A percentile compares a stretch with the other conserved stretches of the same genome.
phyloP scores from a whole-genome alignment of 176 grass and related monocot genomes.

The Rhynchospora breviuscula region DNA sequence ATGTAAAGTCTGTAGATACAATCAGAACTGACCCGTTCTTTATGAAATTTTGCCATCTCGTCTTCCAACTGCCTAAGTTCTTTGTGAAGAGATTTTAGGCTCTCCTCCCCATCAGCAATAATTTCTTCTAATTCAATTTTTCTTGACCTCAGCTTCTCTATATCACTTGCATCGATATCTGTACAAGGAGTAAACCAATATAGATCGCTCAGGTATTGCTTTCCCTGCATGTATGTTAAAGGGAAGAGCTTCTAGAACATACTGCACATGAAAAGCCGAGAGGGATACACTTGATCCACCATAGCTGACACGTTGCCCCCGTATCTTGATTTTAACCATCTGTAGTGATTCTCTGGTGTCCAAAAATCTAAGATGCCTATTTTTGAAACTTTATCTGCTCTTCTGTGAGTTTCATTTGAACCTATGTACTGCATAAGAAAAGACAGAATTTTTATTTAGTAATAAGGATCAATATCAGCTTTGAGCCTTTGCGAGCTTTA shows the following conservation, averaged over 20 bases:
- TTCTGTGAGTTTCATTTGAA: slow-evolving; percentile 55
- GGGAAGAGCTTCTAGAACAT: slow-evolving; percentile 27
- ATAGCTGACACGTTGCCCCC: slow-evolving; percentile 43
- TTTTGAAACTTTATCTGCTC: slow-evolving; percentile 41
- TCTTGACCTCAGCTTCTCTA: slow-evolving; percentile 42
- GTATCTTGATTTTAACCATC: slow-evolving; percentile 80
- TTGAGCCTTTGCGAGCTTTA: neutral
- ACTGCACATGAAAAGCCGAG: slow-evolving; percentile 61
- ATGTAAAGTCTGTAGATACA: neutral
- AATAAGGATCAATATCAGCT: neutral
- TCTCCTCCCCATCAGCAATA: slow-evolving; percentile 35
- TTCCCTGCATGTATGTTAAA: neutral
- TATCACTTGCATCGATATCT: slow-evolving; percentile 59
- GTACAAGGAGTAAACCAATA: slow-evolving; percentile 33
- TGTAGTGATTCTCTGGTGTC: slow-evolving; percentile 84
- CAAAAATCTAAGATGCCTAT: slow-evolving; percentile 66
- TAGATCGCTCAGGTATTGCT: neutral
- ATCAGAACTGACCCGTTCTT: slow-evolving; percentile 45
- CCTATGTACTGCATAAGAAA: slow-evolving; percentile 66
- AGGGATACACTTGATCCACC: slow-evolving; percentile 35
- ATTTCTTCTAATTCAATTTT: slow-evolving; percentile 31
- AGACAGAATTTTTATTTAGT: neutral
- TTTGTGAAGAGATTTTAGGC: slow-evolving; percentile 39
- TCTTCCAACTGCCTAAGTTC: slow-evolving; percentile 61
- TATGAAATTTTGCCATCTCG: slow-evolving; percentile 60